These are phyloP conservation scores for Rhodotorula sp. DNA, from an alignment of 1,284 basidiomycete species.

Conservation along the genomic window DNA sequence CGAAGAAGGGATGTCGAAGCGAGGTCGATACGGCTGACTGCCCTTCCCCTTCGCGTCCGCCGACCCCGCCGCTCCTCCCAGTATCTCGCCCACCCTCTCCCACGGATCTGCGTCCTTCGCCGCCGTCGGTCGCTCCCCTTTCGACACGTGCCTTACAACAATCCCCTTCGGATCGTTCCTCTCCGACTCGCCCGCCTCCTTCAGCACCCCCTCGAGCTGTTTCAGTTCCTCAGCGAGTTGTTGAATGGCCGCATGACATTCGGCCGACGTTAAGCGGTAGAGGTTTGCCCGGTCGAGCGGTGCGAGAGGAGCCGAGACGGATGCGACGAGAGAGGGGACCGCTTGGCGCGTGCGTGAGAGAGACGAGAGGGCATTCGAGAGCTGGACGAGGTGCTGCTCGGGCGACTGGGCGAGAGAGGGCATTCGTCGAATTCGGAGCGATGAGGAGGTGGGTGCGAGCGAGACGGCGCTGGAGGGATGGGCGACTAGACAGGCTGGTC, in stretches of 20 bases:
- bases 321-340: constrained; percentile 16
- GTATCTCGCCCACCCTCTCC: constrained; percentile 1
- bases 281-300: constrained; percentile 13
- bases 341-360: constrained; percentile 12
- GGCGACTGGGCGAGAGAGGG: not conserved
- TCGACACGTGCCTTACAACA: not conserved
- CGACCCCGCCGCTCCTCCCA: not conserved
- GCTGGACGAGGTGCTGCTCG: not conserved
- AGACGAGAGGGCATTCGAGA: not conserved
- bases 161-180: constrained; percentile 3
- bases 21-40: not conserved
- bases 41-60: not conserved
- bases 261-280: constrained; percentile 17
- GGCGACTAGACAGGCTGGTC: no score
- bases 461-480: no score
- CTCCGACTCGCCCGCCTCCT: constrained; percentile 3
- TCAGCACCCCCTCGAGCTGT: not conserved
- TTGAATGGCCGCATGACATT: constrained; percentile 2
- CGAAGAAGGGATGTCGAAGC: not conserved
- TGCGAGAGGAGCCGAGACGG: not conserved
- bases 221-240: constrained; percentile 3
- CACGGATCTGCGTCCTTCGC: not conserved
- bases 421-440: no score
- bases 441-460: no score
- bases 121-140: not conserved